Conservation (phyloP, 2,329 filamentous ascomycete species). For the Pseudogymnoascus sp. region DNA sequence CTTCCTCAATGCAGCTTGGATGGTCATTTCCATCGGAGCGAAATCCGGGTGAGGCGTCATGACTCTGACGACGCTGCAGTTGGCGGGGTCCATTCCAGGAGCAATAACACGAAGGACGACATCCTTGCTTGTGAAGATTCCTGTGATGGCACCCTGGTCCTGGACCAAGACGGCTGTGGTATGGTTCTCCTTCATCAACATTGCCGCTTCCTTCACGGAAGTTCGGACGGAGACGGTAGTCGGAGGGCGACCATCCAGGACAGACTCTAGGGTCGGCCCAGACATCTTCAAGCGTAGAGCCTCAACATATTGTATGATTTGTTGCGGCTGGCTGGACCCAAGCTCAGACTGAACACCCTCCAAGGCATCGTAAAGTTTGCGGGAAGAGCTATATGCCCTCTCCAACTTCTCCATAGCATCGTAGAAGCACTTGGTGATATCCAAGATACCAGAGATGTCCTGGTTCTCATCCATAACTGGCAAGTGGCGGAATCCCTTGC, state of each 20-base stretch:
- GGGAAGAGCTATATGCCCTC: conserved; percentile 93
- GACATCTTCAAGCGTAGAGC: conserved; percentile 95
- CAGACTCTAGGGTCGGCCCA: conserved; percentile 88
- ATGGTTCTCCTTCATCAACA: conserved; percentile 97
- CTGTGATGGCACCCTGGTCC: conserved; percentile 93
- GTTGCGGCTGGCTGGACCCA: conserved; percentile 89
- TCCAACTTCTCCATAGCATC: conserved; percentile 99
- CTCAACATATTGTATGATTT: conserved; percentile 98
- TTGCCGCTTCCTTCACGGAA: conserved; percentile 89
- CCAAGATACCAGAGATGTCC: conserved; percentile 93
- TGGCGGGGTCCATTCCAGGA: conserved; percentile 84
- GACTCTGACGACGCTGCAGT: conserved; percentile 94
- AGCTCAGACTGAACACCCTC: conserved; percentile 97
- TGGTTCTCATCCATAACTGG: conserved; percentile 99
- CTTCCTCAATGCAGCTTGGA: conserved; percentile 93
- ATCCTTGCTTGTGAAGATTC: conserved; percentile 99
- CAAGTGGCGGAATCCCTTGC: conserved; percentile 94
- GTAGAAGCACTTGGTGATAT: conserved; percentile 99
- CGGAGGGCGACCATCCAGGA: conserved; percentile 83
- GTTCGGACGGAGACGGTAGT: conserved; percentile 93
- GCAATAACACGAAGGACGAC: conserved; percentile 97
- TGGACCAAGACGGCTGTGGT: conserved; percentile 94
- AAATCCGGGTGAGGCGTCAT: conserved; percentile 99
- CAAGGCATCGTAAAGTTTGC: conserved; percentile 92
- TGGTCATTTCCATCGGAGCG: conserved; percentile 97